Base-by-base conservation (phyloP, 2,329 filamentous ascomycete species). In the Ceratocystis diversiconidia region DNA sequence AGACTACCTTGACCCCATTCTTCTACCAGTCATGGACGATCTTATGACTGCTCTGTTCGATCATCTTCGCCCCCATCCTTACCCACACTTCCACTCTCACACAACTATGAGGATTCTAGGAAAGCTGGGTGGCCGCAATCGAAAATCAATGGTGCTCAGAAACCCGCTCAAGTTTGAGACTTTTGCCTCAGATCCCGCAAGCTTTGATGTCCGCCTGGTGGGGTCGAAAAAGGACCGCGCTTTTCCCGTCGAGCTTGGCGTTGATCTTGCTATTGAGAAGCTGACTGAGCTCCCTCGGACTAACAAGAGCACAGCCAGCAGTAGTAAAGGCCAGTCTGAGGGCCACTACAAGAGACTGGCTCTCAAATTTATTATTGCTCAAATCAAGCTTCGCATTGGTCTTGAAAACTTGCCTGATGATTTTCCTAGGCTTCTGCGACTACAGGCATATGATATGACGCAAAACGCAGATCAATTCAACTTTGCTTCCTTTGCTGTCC, bases 21-120 rank as follows among this genome's bases (percentile, higher is more conserved):
- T 99, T 92, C 90, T 92, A 1, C 95, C 94, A 0, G 95, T 97
- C 30, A 97, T 99, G 74, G 92, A 99, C 71, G 94, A 99, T 73
- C 80, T 99, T 57, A 99, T 99, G 94, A 94, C 91, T 60, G 92
- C 92, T 1, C 80, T 99, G 0, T 99, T 95, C 81, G 92, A 96
- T 69, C 95, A 99, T 74, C 81, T 99, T 52, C 89, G 88, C 71
- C 95, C 94, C 6, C 87, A 92, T 69, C 94, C 94, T 0, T 96
- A 99, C 74, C 96, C 89, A 71, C 95, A 99, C 74, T 96, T 96
- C 75, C 92, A 97, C 72, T 90, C 95, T 0, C 94, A 99, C 73
- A 97, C 94, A 0, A 97, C 94, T 0, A 95, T 99, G 86, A 82
- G 94, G 59, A 99, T 99, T 66, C 81, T 99, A 1, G 94, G 94